phyloP scores from a whole-genome alignment of 1,139 yeast genomes.

The Candida tunisiensis region DNA sequence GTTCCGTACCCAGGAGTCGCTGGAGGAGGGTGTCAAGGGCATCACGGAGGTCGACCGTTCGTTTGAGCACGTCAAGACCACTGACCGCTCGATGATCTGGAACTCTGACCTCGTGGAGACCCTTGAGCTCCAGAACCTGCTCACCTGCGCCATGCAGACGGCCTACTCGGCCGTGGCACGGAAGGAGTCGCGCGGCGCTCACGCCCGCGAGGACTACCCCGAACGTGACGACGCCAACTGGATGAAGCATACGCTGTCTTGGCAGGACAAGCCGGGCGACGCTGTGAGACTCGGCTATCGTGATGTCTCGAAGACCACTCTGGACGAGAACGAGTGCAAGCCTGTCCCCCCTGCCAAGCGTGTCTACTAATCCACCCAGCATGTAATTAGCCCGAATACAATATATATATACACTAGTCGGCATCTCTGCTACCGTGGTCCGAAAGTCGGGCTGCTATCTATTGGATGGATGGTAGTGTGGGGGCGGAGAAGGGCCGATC shows the following conservation, averaged over 20 bases:
- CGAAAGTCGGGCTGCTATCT: no score
- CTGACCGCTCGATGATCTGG: conserved; percentile 98
- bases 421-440: no score
- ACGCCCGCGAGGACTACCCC: conserved; percentile 96
- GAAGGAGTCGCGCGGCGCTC: conserved; percentile 98
- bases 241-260: conserved; percentile 96
- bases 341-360: conserved; percentile 95
- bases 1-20: conserved; percentile 83
- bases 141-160: conserved; percentile 95
- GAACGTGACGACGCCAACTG: conserved; percentile 90
- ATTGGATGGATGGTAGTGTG: no score
- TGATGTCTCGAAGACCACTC: conserved; percentile 64
- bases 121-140: conserved; percentile 86
- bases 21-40: conserved; percentile 81
- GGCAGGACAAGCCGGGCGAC: conserved; percentile 65
- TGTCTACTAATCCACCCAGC: conserved; percentile 59
- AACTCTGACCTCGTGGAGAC: conserved; percentile 91
- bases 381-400: no score
- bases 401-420: no score
- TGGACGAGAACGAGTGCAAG: conserved; percentile 87
- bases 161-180: conserved; percentile 91
- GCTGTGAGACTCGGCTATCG: conserved; percentile 71
- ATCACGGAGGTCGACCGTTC: conserved; percentile 62
- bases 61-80: conserved; percentile 60
- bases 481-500: no score